Base-by-base conservation (phyloP, 768 basidiomycete species). In the Rhodotorula kratochvilovae region DNA sequence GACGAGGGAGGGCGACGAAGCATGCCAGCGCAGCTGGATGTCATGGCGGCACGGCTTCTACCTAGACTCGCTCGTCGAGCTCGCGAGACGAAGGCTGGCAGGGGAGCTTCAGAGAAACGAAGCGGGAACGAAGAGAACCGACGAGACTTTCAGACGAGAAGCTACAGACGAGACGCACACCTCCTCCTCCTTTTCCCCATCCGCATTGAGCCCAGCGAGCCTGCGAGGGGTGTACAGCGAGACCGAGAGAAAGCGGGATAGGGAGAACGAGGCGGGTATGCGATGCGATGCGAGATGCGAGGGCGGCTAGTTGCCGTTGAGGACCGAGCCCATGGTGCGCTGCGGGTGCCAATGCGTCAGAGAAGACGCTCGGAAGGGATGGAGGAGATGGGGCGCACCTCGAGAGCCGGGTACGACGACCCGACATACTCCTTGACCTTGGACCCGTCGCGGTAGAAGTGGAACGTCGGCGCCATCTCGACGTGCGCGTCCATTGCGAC, bases 341-440 rank as follows among this genome's bases (percentile, higher is more conserved):
- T 59, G 29, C 42, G 16, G 2, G 27, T 23, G 23, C 35, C 6
- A 23, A 6, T 4, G 25, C 1, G 36, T 33, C 2, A 64, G 54
- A 11, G 29, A 11, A 12, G 15, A 31, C 12, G 10, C 21, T 11
- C 35, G 23, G 5, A 6, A 23, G 43, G 0, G 42, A 45, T 53
- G 15, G 31, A n/a, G 1, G 3, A 13, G 39, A 13, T 5, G 25
- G 21, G 10, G 19, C 68, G 36, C 42, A 74, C 73, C 73, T 74
- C 73, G 63, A 74, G 70, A 8, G 70, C 70, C 6, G 72, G 72
- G 62, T 63, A 61, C 48, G 60, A 65, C 46, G 56, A 50, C 2
- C 70, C 70, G 63, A 74, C 73, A 60, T 74, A 74, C 56, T 74
- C 69, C 19, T 61, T 60, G 25, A 68, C 31, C 70, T 74, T 71